Percentiles rank a stretch among this genome's conserved stretches.
phyloP scores from a whole-genome alignment of 2,329 filamentous ascomycete genomes.

The Dactylellina haptotyla region DNA sequence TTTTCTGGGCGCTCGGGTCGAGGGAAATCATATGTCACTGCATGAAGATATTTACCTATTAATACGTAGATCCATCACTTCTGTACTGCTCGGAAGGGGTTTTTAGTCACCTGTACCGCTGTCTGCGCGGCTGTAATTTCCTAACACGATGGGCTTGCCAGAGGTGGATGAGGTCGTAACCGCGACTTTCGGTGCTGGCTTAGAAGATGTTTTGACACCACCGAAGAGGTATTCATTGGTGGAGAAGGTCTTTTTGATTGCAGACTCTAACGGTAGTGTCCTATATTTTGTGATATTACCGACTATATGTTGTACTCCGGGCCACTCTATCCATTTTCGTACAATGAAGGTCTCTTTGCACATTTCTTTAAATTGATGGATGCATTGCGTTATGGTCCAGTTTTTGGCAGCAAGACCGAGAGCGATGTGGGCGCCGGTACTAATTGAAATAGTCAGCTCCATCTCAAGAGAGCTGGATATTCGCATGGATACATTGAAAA shows the following conservation, averaged over 20 bases:
- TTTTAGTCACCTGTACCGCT: constrained; percentile 53
- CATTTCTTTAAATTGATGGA: constrained; percentile 61
- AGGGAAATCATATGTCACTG: constrained; percentile 61
- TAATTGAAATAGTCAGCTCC: too few relatives aligned
- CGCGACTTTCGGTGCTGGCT: constrained; percentile 61
- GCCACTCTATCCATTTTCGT: constrained; percentile 60
- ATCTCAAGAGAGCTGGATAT: not conserved
- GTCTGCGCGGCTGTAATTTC: constrained; percentile 64
- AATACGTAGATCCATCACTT: not conserved
- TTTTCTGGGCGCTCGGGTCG: constrained; percentile 60
- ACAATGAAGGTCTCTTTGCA: constrained; percentile 63
- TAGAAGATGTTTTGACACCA: constrained; percentile 55
- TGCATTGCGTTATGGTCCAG: constrained; percentile 61
- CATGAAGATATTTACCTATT: not conserved
- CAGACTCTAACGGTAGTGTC: constrained; percentile 61
- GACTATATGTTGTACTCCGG: constrained; percentile 50
- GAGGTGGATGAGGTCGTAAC: constrained; percentile 63
- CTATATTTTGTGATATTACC: constrained; percentile 45
- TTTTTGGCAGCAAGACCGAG: constrained; percentile 62
- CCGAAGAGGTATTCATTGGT: constrained; percentile 61
- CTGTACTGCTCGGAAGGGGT: too few relatives aligned
- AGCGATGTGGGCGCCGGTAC: constrained; percentile 64
- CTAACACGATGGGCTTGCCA: constrained; percentile 62
- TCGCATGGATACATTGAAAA: not conserved
- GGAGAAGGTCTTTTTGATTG: constrained; percentile 59